Conservation (phyloP, 176 grass and related monocot species). For the Raddia distichophylla region DNA sequence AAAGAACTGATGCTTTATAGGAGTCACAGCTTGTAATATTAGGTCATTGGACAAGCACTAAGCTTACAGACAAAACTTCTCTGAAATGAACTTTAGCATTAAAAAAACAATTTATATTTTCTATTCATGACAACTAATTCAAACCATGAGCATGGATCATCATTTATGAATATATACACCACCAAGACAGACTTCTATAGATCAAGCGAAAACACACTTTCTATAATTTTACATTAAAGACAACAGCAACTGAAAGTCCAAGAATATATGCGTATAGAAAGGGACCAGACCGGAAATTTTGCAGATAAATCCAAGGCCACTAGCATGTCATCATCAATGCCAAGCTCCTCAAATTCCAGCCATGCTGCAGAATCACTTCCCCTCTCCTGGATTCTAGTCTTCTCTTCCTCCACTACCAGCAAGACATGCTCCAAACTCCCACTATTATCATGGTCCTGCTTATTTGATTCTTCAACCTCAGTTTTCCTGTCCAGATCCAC, state of each 20-base stretch:
- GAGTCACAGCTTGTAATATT: neutral
- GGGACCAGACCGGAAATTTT: constrained; percentile 68
- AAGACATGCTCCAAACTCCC: constrained; percentile 55
- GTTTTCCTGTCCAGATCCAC: constrained; percentile 68
- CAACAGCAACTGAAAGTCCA: constrained; percentile 4
- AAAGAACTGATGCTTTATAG: neutral
- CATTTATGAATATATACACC: neutral
- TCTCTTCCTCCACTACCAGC: constrained; percentile 66
- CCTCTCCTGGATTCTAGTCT: constrained; percentile 53
- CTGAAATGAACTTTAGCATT: constrained; percentile 9
- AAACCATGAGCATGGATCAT: neutral
- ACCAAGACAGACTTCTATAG: neutral
- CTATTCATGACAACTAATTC: constrained; percentile 10
- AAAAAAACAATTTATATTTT: neutral
- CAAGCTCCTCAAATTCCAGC: constrained; percentile 89
- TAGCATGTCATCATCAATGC: constrained; percentile 94
- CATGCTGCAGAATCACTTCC: constrained; percentile 59
- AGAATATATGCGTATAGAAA: constrained; percentile 21
- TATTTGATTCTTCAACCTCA: constrained; percentile 49
- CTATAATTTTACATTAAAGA: neutral
- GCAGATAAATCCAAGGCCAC: constrained; percentile 67
- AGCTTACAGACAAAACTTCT: neutral
- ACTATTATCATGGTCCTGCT: constrained; percentile 19
- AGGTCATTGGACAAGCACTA: neutral
- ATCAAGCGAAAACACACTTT: neutral